Conservation (phyloP, 345 rosid species). For the Moricandia moricandioides region DNA sequence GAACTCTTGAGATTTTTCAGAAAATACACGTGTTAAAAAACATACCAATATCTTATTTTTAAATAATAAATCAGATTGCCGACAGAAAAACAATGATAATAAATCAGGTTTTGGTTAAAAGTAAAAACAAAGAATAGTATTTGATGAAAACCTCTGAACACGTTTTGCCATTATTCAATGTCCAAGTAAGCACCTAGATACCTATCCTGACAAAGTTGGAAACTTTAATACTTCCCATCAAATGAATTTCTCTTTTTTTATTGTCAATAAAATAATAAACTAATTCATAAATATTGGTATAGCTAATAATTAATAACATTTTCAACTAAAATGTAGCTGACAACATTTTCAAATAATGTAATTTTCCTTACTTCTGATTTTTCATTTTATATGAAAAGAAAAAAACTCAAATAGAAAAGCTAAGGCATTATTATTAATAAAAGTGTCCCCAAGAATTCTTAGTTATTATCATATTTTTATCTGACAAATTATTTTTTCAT, state of each 20-base stretch:
- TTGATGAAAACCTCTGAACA: slow-evolving; percentile 3
- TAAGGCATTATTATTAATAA: neutral
- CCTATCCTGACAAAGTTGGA: neutral
- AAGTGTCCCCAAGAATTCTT: neutral
- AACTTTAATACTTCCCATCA: neutral
- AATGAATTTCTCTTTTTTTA: neutral
- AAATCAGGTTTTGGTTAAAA: neutral
- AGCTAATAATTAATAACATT: neutral
- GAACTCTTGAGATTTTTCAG: neutral
- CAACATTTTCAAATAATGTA: too few species aligned
- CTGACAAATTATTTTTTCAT: neutral
- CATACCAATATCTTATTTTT: neutral
- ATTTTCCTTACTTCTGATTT: neutral
- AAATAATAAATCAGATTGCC: neutral
- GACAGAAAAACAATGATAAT: too few species aligned
- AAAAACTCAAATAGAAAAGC: neutral
- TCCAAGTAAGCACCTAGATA: neutral
- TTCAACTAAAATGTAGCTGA: neutral
- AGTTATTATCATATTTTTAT: neutral
- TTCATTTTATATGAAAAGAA: neutral
- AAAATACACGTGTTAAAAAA: neutral
- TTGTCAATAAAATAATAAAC: neutral
- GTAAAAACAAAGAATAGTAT: neutral
- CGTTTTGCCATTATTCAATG: slow-evolving; percentile 15
- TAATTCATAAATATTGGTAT: neutral